Base-by-base conservation (phyloP, 495 filamentous ascomycete species). In the Podospora pseudoanserina region DNA sequence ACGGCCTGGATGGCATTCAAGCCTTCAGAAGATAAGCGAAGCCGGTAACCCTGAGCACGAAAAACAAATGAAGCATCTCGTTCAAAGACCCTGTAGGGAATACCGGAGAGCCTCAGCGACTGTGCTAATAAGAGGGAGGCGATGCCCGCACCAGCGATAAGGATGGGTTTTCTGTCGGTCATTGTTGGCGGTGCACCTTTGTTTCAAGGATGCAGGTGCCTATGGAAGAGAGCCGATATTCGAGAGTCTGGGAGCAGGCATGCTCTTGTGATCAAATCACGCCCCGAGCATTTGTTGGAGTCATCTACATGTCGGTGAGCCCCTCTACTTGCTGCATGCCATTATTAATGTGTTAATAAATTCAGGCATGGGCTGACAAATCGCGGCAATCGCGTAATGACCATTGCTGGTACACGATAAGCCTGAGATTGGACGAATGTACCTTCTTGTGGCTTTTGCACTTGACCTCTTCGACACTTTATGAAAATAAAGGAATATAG, bases 11-110 rank as follows among this genome's bases (percentile, higher is more conserved):
- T 81, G 20, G 86, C 85, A 28, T 80, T 75, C 15, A 86, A 72
- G 1, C 86, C 85, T 67, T 86, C 77, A 2, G 72, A 20, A 1
- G 81, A 84, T 5, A 88, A 79, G 32, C 85, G 81, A 5, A 88
- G 78, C 11, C 87, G 75, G 75, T 87, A 86, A 7, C 85, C 84
- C 65, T 86, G 84, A 2, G 79, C 82, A 54, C 84, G 84, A 67
- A 82, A 84, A 0, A 75, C 73, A 65, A 86, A 75, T 0, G 80
- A 82, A 5, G 74, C 65, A 65, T 87, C 85, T 20, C 80, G 78
- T 72, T 87, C 84, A 68, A 82, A 86, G 60, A 87, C 75, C 16
- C 68, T 73, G 74, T 84, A 86, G n/a, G 84, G 84, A 23, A 85
- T 83, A 0, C 67, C 66, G 60, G 81, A 74, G 9, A 70, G 78